Conservation (phyloP, 305 asterid species). For the Rubia balearica region DNA sequence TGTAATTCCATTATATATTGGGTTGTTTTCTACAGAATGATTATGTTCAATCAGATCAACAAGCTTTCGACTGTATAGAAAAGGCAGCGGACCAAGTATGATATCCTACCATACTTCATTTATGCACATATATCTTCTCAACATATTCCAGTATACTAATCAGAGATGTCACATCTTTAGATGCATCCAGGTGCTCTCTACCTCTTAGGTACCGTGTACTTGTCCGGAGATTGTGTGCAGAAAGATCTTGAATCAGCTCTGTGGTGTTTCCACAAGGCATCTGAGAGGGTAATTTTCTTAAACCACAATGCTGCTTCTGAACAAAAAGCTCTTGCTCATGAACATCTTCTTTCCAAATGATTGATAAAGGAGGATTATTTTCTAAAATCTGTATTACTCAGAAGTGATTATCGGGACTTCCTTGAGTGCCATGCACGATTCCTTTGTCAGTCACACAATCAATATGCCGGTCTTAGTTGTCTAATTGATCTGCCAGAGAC, state of each 20-base stretch:
- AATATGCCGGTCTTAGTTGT: not conserved
- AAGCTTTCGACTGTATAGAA: slow-evolving; percentile 75
- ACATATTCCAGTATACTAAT: slow-evolving; percentile 18
- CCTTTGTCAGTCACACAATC: not conserved
- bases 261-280: slow-evolving; percentile 96
- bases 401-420: not conserved
- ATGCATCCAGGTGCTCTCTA: slow-evolving; percentile 92
- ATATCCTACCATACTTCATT: slow-evolving; percentile 11
- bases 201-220: slow-evolving; percentile 81
- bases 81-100: slow-evolving; percentile 86
- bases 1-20: slow-evolving; percentile 2
- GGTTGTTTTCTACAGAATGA: slow-evolving; percentile 46
- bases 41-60: slow-evolving; percentile 76
- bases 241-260: slow-evolving; percentile 75
- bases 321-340: not conserved
- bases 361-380: not conserved
- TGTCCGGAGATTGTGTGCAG: slow-evolving; percentile 85
- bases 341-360: not conserved
- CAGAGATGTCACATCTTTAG: slow-evolving; percentile 30
- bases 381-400: not conserved
- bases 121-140: not conserved
- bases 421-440: too few relatives aligned
- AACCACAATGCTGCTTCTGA: slow-evolving; percentile 2
- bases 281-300: slow-evolving; percentile 67
- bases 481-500: slow-evolving; percentile 8